Base-by-base conservation (phyloP, 768 basidiomycete species). In the Agaricus sinodeliciosus region DNA sequence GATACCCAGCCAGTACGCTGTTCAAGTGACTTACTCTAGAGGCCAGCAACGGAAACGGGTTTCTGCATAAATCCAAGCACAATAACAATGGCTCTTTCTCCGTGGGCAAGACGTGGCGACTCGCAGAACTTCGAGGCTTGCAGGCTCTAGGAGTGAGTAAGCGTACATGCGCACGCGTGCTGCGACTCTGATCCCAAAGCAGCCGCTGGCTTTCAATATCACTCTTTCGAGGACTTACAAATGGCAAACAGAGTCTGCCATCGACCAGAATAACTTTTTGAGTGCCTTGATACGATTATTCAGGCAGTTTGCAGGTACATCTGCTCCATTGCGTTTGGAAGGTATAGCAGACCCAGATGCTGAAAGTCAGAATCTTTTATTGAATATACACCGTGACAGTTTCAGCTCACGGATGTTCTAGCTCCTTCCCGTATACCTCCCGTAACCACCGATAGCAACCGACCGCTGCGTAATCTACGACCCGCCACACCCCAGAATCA, bases 41-140 rank as follows among this genome's bases (percentile, higher is more conserved):
- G 71, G 73, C 83, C 3, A 71, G 65, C 55, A 79, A 79, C 58
- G 81, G 83, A 22, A 69, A 73, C 43, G 85, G 85, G 1, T 82
- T 84, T 65, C 80, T 99, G 16, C 94, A 99, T 79, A 99, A 99
- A 70, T 93, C 94, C 1, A 98, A 98, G 71, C 72, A 91, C 58
- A 98, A 99, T 65, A 84, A 86, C 40, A 98, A 97, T 63, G 87
- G 90, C 31, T 80, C 91, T 0, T 98, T 95, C 69, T 96, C 93
- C 7, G 91, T 98, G 44, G 96, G 96, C 5, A 99, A 99, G 73
- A 92, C 95, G 1, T 99, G 96, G 96, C 78, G 73, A 55, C 69
- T 98, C 45, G 66, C 81, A 39, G 94, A 97, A 67, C 75, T 98
- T 60, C 80, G 88, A 57, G 82, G 72, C 36, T 65, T 99, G 42